Evolutionary conservation across 352 stramenopile genomes (phyloP).

Genomic region (Phytophthora multivora): DNA sequence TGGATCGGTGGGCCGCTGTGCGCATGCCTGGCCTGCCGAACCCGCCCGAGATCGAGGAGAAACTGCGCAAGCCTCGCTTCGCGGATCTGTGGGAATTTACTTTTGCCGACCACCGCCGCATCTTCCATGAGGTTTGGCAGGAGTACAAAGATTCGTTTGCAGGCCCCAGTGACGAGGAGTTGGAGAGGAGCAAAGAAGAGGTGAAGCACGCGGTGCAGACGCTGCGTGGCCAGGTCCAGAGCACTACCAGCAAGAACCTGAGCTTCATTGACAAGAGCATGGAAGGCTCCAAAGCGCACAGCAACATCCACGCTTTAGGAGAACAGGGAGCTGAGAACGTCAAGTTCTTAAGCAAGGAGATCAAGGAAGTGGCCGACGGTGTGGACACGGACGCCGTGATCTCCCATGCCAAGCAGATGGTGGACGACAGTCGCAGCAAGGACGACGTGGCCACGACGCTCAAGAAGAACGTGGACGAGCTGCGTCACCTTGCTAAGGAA

Average conservation of each 20-base stretch:
- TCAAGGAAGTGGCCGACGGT: constrained; percentile 52
- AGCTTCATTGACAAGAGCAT: constrained; percentile 66
- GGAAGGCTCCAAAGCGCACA: constrained; percentile 65
- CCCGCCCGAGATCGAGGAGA: constrained; percentile 58
- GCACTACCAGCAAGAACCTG: constrained; percentile 61
- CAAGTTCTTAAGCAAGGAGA: constrained; percentile 56
- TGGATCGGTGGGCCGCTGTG: constrained; percentile 57
- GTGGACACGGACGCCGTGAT: constrained; percentile 70
- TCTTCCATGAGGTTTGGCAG: constrained; percentile 66
- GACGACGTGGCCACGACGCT: constrained; percentile 71
- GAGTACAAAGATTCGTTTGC: constrained; percentile 76
- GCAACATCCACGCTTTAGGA: constrained; percentile 59
- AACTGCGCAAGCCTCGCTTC: constrained; percentile 53
- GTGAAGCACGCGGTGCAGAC: constrained; percentile 50
- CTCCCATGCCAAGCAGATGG: constrained; percentile 58
- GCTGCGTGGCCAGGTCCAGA: constrained; percentile 60
- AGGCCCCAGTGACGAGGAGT: constrained; percentile 53
- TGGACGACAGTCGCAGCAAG: constrained; percentile 70
- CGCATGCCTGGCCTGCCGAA: constrained; percentile 74
- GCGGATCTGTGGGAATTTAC: constrained; percentile 85
- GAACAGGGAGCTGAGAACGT: constrained; percentile 60
- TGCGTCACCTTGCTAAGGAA: constrained; percentile 64
- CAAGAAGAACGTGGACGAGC: constrained; percentile 72
- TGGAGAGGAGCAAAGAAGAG: constrained; percentile 70
- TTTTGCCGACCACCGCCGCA: constrained; percentile 63